Base-by-base conservation (phyloP, 768 basidiomycete genomes). In the Auriscalpium microsporum region DNA sequence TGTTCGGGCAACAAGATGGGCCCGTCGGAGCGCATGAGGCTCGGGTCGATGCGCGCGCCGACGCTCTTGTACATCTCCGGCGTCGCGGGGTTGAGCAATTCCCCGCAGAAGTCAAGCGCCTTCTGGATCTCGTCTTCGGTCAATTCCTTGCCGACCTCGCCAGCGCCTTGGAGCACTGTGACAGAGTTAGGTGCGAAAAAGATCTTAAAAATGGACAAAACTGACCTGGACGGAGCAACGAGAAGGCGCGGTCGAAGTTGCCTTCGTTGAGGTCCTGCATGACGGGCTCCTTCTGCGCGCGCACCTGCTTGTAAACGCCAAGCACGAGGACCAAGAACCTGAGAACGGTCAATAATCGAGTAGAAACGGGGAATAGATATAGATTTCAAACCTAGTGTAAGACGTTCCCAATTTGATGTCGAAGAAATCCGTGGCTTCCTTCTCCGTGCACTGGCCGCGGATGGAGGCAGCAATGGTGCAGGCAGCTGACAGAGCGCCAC, bases 141-240 rank as follows among this genome's bases (percentile, higher is more conserved):
- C 36, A 89, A 75, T 14, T 76, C 79, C 35, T 73, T 71, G 14
- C 87, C 87, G 78, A 89, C 81, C 57, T 90, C 87, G 0, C 82
- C 83, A 45, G 82, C 84, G 7, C 87, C 87, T 68, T 90, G 88
- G 38, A 90, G 88, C 28, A 90, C 88, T 90, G 56, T 2, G 23
- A 34, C 6, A 14, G 10, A 38, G 48, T 37, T 14, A 35, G 19
- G 28, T 28, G 28, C 28, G 4, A 7, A 28, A 0, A 4, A 28
- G 1, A 28, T 4, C 28, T 28, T 28, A 9, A 13, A 38, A 8
- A 35, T 11, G 16, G 11, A 7, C 28, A 7, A 7, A 11, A 51
- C 17, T 17, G 58, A 76, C 75, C 68, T 45, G 77, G 76, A 37
- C 77, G 67, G 45, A 78, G 60, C 52, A 66, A 62, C 17, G 63